Evolutionary conservation across 148 eudicot genomes (phyloP), one percentile per base, ranked within the genome.

Genomic region (Nepenthes mirabilis): DNA sequence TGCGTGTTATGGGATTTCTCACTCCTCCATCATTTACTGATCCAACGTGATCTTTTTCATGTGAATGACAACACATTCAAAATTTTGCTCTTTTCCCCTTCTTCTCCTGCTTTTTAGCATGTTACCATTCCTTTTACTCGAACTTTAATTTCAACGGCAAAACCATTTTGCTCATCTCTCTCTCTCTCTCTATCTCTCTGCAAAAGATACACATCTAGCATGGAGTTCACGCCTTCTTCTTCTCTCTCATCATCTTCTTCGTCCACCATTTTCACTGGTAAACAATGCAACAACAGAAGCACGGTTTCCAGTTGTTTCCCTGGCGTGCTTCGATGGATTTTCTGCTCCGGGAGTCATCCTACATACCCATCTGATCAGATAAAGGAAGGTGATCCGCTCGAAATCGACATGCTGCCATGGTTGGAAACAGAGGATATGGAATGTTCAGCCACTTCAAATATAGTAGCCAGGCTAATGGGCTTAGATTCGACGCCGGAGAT

Each of bases 261-360:
- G 3, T 49, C 52, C 12, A n/a, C 52, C 52, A 49, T 49, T n/a
- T 49, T 11, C 6, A 49, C 52, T 5, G 48, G 11, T 11, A 45
- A 45, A 45, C 11, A 5, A 6, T 45, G 6, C 48, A 45, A 6
- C 48, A 6, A 45, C 11, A 45, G 11, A 45, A 11, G 8, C 11
- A 6, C 48, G 48, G 48, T 6, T 45, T 45, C 6, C 48, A 75
- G 88, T 4, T 76, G 88, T 62, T 59, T 89, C 0, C 37, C 78
- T 14, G 70, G 72, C 47, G 52, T 81, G 56, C 35, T 89, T 1
- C 77, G 87, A 32, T 67, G 79, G 14, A 66, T 89, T 36, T 80
- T 85, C 2, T 73, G 82, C 64, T 74, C 82, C 52, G 79, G 64
- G 36, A 64, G 36, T 52, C 80, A 79, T 35, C 85, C 80, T 4